These are phyloP conservation scores for Claviceps africana DNA, from an alignment of 2,329 filamentous ascomycete genomes.

Conservation along the genomic window DNA sequence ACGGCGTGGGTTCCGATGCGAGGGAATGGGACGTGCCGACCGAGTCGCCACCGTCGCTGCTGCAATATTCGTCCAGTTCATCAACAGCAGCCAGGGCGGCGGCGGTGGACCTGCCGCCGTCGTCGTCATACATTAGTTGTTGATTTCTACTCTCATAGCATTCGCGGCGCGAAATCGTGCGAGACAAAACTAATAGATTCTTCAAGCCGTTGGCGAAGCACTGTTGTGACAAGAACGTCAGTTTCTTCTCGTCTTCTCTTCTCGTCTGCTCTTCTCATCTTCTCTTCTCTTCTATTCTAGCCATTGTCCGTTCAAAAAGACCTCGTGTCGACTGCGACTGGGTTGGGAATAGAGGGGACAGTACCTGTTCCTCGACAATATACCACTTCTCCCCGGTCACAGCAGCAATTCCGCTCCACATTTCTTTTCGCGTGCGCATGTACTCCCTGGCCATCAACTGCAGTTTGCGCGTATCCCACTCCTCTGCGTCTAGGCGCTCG, in stretches of 20 bases:
- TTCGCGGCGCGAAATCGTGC: constrained; percentile 52
- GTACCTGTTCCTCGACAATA: constrained; percentile 48
- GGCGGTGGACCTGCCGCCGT: constrained; percentile 54
- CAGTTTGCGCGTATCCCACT: constrained; percentile 65
- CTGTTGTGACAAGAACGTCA: constrained; percentile 26
- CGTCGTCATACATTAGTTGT: constrained; percentile 45
- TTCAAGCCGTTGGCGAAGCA: constrained; percentile 76
- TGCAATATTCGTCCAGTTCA: constrained; percentile 43
- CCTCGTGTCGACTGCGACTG: background rate
- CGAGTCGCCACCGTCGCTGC: constrained; percentile 35
- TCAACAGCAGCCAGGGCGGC: constrained; percentile 44
- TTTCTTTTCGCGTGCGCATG: constrained; percentile 64
- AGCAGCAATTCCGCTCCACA: constrained; percentile 65
- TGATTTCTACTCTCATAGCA: constrained; percentile 33
- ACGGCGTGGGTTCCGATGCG: constrained; percentile 21
- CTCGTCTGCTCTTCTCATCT: background rate
- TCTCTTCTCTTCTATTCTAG: background rate
- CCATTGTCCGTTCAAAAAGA: too few species aligned
- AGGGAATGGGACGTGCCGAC: constrained; percentile 23
- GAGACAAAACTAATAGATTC: constrained; percentile 58
- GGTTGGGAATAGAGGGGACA: background rate
- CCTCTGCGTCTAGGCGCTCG: constrained; percentile 58
- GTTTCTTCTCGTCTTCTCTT: background rate
- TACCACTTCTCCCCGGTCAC: constrained; percentile 72
- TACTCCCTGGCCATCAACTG: constrained; percentile 66